These are phyloP conservation scores for Ilyonectria mors-panacis DNA, from an alignment of 2,329 filamentous ascomycete genomes.

Conservation along the genomic window DNA sequence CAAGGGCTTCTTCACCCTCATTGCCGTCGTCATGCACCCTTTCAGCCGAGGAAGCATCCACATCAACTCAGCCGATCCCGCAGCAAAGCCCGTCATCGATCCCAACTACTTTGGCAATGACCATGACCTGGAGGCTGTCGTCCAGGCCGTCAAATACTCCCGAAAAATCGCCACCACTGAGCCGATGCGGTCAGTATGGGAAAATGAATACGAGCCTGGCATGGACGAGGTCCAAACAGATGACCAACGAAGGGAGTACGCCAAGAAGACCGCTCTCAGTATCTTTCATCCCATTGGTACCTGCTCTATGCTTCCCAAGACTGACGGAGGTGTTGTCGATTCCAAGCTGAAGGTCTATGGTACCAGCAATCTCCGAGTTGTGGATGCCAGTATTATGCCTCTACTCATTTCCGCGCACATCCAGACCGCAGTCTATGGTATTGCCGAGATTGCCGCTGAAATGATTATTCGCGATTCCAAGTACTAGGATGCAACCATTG, in stretches of 20 bases:
- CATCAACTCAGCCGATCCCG: conserved; percentile 36
- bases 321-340: conserved; percentile 63
- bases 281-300: conserved; percentile 60
- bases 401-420: conserved; percentile 63
- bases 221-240: conserved; percentile 37
- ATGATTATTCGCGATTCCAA: conserved; percentile 41
- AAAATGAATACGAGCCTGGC: conserved; percentile 52
- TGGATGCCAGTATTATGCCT: conserved; percentile 66
- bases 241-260: conserved; percentile 36
- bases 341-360: conserved; percentile 62
- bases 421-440: conserved; percentile 67
- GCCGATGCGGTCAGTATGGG: conserved; percentile 51
- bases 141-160: conserved; percentile 51
- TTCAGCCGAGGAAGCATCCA: conserved; percentile 56
- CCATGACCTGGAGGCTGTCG: conserved; percentile 51
- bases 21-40: conserved; percentile 73
- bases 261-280: conserved; percentile 36
- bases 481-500: not conserved
- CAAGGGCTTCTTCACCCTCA: conserved; percentile 60
- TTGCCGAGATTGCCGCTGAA: conserved; percentile 62
- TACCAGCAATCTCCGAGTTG: conserved; percentile 62
- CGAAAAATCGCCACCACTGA: conserved; percentile 50
- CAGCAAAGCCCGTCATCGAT: conserved; percentile 42
- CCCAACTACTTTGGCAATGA: conserved; percentile 47
- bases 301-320: conserved; percentile 61